A percentile compares a stretch with the other conserved stretches of the same genome.
Conservation (phyloP, 345 rosid genomes). For the Sapria himalayana region DNA sequence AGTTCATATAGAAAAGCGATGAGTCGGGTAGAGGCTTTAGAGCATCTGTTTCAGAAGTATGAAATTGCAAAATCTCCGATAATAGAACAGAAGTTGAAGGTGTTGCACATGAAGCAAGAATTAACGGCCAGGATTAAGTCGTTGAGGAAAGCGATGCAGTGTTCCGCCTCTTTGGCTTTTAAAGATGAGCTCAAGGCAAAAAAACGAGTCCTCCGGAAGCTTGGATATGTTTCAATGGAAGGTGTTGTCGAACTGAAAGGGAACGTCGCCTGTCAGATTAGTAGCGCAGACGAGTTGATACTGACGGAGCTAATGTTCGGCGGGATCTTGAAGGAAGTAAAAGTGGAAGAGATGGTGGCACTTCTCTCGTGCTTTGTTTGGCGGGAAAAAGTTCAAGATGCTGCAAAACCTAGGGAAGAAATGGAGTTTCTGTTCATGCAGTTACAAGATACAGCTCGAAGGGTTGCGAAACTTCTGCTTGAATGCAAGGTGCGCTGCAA, state of each 20-base stretch:
- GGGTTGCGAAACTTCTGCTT: slow-evolving; percentile 76
- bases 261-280: slow-evolving; percentile 82
- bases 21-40: slow-evolving; percentile 70
- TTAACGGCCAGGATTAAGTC: slow-evolving; percentile 58
- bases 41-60: slow-evolving; percentile 67
- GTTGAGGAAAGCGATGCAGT: slow-evolving; percentile 50
- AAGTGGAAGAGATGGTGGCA: slow-evolving; percentile 81
- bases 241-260: slow-evolving; percentile 72
- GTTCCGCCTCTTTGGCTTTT: slow-evolving; percentile 66
- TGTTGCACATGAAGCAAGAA: slow-evolving; percentile 59
- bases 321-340: slow-evolving; percentile 63
- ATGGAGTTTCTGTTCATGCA: slow-evolving; percentile 73
- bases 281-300: slow-evolving; percentile 89
- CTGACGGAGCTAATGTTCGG: slow-evolving; percentile 85
- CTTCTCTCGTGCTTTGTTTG: slow-evolving; percentile 96
- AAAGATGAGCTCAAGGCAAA: slow-evolving; percentile 96
- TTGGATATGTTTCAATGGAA: slow-evolving; percentile 56
- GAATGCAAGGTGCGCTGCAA: slow-evolving; percentile 62
- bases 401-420: slow-evolving; percentile 83
- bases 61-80: slow-evolving; percentile 81
- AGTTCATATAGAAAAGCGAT: slow-evolving; percentile 57
- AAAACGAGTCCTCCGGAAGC: slow-evolving; percentile 83
- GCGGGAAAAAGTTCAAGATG: slow-evolving; percentile 84
- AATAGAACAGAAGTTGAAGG: slow-evolving; percentile 55
- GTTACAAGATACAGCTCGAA: slow-evolving; percentile 70